These are phyloP conservation scores for Tolypocladium ophioglossoides DNA, from an alignment of 2,329 filamentous ascomycete species.

Conservation along the genomic window DNA sequence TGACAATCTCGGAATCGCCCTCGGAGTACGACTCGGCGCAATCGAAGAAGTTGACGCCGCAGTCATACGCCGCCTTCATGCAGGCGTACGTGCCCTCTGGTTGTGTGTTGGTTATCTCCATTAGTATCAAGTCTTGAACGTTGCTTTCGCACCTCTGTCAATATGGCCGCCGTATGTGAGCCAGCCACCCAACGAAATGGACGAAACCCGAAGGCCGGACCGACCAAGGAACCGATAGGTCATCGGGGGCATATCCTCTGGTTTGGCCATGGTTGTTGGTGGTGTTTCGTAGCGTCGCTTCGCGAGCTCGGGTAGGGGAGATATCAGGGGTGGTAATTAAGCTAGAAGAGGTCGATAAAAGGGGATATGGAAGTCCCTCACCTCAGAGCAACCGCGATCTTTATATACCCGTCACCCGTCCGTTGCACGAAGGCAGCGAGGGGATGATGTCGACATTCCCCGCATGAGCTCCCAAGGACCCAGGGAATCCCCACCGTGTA, in stretches of 20 bases:
- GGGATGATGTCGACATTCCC: neutral
- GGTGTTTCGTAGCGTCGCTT: neutral
- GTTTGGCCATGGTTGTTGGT: slow-evolving; percentile 23
- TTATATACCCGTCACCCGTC: neutral
- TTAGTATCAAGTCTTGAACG: no score
- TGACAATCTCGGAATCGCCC: slow-evolving; percentile 53
- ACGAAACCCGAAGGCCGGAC: slow-evolving; percentile 63
- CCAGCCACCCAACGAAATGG: slow-evolving; percentile 62
- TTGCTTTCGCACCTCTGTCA: slow-evolving; percentile 42
- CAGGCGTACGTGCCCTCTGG: slow-evolving; percentile 39
- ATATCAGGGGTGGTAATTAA: neutral
- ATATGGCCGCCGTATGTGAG: slow-evolving; percentile 68
- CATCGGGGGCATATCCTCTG: slow-evolving; percentile 42
- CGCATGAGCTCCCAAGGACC: no score
- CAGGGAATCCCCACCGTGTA: neutral
- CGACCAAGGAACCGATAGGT: slow-evolving; percentile 62
- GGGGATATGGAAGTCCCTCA: neutral
- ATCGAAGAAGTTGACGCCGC: slow-evolving; percentile 54
- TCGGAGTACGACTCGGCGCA: slow-evolving; percentile 47
- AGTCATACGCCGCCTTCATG: slow-evolving; percentile 51
- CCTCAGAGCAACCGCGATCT: neutral
- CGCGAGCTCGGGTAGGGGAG: neutral
- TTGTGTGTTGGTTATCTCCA: neutral
- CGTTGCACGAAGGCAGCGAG: neutral
- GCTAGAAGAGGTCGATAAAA: neutral